phyloP scores from a whole-genome alignment of 2,329 filamentous ascomycete species.

The Aspergillus ochraceus region DNA sequence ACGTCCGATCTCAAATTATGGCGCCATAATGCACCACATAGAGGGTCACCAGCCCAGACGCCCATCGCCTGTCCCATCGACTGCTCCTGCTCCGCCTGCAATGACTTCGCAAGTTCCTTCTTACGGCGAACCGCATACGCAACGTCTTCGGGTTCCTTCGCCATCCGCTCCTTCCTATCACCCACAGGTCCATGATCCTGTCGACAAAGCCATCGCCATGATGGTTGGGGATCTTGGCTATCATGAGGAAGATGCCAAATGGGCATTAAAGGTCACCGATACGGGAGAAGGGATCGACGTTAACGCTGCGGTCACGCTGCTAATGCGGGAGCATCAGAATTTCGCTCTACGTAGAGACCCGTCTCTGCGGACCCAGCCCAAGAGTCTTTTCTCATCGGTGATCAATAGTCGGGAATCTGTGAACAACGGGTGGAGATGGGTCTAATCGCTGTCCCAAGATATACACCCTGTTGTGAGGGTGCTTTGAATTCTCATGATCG shows the following conservation, averaged over 20 bases:
- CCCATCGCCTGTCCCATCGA: slow-evolving; percentile 12
- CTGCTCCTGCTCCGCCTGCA: slow-evolving; percentile 19
- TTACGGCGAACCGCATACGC: neutral
- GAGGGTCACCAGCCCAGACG: slow-evolving; percentile 23
- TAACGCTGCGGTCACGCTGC: slow-evolving; percentile 57
- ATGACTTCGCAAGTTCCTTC: slow-evolving; percentile 16
- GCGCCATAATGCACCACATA: slow-evolving; percentile 36
- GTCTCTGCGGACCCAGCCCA: slow-evolving; percentile 14
- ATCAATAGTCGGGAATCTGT: slow-evolving; percentile 26
- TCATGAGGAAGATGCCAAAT: slow-evolving; percentile 53
- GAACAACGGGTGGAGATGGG: slow-evolving; percentile 42
- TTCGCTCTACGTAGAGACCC: slow-evolving; percentile 20
- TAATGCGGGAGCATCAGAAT: slow-evolving; percentile 45
- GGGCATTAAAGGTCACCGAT: slow-evolving; percentile 60
- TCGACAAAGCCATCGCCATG: slow-evolving; percentile 56
- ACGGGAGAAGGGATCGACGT: slow-evolving; percentile 59
- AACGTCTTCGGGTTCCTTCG: neutral
- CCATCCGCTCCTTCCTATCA: slow-evolving; percentile 3
- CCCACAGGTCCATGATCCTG: slow-evolving; percentile 50
- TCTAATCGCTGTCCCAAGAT: slow-evolving; percentile 33
- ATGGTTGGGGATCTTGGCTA: slow-evolving; percentile 62
- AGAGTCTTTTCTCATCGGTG: slow-evolving; percentile 24
- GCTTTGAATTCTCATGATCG: neutral
- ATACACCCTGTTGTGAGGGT: neutral
- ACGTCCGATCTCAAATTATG: slow-evolving; percentile 42